These are phyloP conservation scores for Cornus suecica DNA, from an alignment of 148 eudicot species.

Conservation along the genomic window DNA sequence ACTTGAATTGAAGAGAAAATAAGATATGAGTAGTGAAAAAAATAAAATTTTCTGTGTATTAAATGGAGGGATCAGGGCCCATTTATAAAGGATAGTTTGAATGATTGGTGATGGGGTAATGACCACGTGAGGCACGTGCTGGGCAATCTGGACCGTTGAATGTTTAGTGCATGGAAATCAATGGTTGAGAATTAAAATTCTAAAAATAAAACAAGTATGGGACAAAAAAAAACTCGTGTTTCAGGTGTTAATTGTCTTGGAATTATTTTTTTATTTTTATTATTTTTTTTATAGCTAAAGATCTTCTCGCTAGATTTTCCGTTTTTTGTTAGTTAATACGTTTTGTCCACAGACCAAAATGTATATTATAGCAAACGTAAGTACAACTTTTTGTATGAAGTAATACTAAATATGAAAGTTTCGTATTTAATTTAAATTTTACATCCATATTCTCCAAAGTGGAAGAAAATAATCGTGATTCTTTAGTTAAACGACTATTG, in stretches of 20 bases:
- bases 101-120: background rate
- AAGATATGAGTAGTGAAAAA: background rate
- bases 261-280: too few relatives aligned
- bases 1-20: background rate
- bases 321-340: too few relatives aligned
- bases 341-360: too few relatives aligned
- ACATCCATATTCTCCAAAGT: too few relatives aligned
- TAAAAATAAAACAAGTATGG: background rate
- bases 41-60: background rate
- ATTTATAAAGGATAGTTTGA: background rate
- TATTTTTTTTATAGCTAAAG: too few relatives aligned
- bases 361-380: too few relatives aligned
- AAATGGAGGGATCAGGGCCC: background rate
- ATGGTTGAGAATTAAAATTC: background rate
- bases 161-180: background rate
- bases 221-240: background rate
- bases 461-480: too few relatives aligned
- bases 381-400: too few relatives aligned
- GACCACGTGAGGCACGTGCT: background rate
- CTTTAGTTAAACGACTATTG: too few relatives aligned
- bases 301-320: too few relatives aligned
- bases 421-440: too few relatives aligned
- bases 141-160: background rate
- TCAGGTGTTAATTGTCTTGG: background rate
- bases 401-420: too few relatives aligned